These are phyloP conservation scores for Coprinopsis marcescibilis DNA, from an alignment of 768 basidiomycete species.

Conservation along the genomic window DNA sequence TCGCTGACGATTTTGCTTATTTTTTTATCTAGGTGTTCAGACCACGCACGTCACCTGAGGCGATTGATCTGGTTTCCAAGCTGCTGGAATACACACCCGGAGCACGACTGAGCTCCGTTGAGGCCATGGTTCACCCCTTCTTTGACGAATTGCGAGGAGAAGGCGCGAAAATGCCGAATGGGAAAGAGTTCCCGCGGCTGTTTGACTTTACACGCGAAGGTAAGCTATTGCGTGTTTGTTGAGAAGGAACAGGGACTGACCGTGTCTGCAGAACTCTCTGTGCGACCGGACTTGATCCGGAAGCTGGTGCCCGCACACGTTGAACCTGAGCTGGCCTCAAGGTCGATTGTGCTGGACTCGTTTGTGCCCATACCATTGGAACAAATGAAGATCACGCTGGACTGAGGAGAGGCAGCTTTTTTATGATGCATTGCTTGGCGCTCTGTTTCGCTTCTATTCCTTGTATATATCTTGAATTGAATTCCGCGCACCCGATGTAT, in stretches of 20 bases:
- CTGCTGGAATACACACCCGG: constrained; percentile 98
- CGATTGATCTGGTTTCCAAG: constrained; percentile 93
- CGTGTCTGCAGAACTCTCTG: constrained; percentile 72
- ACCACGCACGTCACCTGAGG: constrained; percentile 92
- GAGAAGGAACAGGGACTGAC: constrained; percentile 7
- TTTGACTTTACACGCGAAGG: constrained; percentile 97
- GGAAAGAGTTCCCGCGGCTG: constrained; percentile 89
- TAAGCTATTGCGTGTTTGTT: constrained; percentile 32
- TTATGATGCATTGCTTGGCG: constrained; percentile 17
- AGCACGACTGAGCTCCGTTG: constrained; percentile 81
- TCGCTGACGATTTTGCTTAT: constrained; percentile 7
- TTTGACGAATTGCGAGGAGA: constrained; percentile 93
- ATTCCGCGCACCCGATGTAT: constrained; percentile 20
- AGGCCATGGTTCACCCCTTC: constrained; percentile 93
- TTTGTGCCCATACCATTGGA: constrained; percentile 98
- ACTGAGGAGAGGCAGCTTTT: constrained; percentile 42
- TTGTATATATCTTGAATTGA: constrained; percentile 45
- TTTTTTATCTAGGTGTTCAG: constrained; percentile 75
- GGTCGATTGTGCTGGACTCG: constrained; percentile 80
- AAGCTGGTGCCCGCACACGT: constrained; percentile 87
- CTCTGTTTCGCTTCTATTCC: constrained; percentile 20
- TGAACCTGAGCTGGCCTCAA: constrained; percentile 82
- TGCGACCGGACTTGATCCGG: constrained; percentile 90
- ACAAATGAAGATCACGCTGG: constrained; percentile 89
- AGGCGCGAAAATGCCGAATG: constrained; percentile 93